These are phyloP conservation scores for Colletotrichum australisinense DNA, from an alignment of 2,329 filamentous ascomycete species.

Conservation along the genomic window DNA sequence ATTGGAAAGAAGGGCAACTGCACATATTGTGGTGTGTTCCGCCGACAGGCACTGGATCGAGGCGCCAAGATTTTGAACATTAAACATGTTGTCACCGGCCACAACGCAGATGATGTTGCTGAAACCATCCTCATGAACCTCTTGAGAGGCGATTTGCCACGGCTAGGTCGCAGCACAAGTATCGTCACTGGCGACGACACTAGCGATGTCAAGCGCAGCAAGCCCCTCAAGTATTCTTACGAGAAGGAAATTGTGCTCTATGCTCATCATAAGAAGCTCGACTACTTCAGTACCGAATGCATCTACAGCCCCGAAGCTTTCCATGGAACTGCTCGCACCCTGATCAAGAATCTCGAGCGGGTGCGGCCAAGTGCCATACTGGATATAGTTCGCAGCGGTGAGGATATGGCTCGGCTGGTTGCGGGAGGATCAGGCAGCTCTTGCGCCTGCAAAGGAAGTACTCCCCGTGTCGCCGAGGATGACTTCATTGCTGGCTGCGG, in stretches of 20 bases:
- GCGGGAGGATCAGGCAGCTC: constrained; percentile 65
- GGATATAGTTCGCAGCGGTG: constrained; percentile 93
- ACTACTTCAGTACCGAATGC: constrained; percentile 99
- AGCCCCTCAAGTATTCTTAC: constrained; percentile 97
- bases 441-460: constrained; percentile 53
- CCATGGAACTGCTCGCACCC: constrained; percentile 85
- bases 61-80: constrained; percentile 90
- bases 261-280: constrained; percentile 94
- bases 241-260: constrained; percentile 99
- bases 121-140: constrained; percentile 99
- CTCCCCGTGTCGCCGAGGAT: constrained; percentile 57
- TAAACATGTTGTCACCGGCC: constrained; percentile 93
- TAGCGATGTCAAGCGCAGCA: constrained; percentile 94
- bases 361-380: constrained; percentile 94
- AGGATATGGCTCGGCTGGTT: constrained; percentile 94
- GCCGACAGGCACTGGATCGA: constrained; percentile 91
- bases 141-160: constrained; percentile 87
- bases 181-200: constrained; percentile 83
- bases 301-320: constrained; percentile 99
- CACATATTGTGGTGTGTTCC: constrained; percentile 97
- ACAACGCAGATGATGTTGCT: constrained; percentile 97
- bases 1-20: constrained; percentile 99
- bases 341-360: constrained; percentile 96
- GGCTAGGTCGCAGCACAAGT: constrained; percentile 87
- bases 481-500: constrained; percentile 63